A percentile compares a stretch with the other conserved stretches of the same genome.
Evolutionary conservation across 1,284 basidiomycete genomes (phyloP).

Genomic region (Marasmius fiardii): DNA sequence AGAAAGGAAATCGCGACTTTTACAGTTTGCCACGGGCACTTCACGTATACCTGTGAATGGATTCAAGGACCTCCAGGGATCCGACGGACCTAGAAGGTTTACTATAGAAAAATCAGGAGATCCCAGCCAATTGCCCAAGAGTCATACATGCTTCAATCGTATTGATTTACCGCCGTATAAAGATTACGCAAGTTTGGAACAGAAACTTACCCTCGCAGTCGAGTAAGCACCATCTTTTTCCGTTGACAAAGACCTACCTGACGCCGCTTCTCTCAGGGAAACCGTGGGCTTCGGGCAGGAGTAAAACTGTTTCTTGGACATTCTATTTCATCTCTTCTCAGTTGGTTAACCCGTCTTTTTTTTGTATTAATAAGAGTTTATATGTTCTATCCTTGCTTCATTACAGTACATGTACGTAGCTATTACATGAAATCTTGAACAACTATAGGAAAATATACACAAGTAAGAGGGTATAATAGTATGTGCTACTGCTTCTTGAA

Average conservation of each 20-base stretch:
- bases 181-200: constrained; percentile 78
- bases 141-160: constrained; percentile 84
- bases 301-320: constrained; percentile 28
- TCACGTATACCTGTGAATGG: constrained; percentile 91
- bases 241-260: constrained; percentile 1
- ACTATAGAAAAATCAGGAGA: constrained; percentile 91
- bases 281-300: constrained; percentile 73
- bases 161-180: constrained; percentile 87
- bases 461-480: background rate
- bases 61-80: constrained; percentile 93
- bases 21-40: constrained; percentile 93
- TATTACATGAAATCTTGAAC: background rate
- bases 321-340: background rate
- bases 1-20: constrained; percentile 85
- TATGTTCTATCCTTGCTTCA: constrained; percentile 1
- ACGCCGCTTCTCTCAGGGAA: constrained; percentile 41
- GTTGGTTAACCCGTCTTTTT: background rate
- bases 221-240: constrained; percentile 49
- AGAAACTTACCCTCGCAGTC: constrained; percentile 81
- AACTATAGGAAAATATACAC: background rate
- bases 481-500: constrained; percentile 59
- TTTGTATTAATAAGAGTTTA: background rate
- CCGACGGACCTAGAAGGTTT: constrained; percentile 86
- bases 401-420: background rate
- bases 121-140: constrained; percentile 82